Evolutionary conservation across 257 asterid genomes (phyloP).

Genomic region (Rhazya stricta): DNA sequence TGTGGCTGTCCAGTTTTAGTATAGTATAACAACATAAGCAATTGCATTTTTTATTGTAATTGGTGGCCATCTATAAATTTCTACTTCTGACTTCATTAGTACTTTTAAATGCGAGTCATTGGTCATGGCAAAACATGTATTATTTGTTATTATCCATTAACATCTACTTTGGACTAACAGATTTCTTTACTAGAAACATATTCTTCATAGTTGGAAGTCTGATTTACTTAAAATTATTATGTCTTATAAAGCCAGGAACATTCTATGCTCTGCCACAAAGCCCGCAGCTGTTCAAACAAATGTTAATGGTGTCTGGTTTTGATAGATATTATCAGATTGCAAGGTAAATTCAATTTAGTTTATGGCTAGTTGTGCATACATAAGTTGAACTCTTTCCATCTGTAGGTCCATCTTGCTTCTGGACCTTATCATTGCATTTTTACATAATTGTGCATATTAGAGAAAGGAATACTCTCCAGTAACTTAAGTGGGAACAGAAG

Average conservation of each 20-base stretch:
- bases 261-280: slow-evolving; percentile 99
- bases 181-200: slow-evolving; percentile 17
- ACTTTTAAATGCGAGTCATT: neutral
- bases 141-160: neutral
- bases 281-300: slow-evolving; percentile 99
- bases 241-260: slow-evolving; percentile 75
- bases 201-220: slow-evolving; percentile 20
- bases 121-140: neutral
- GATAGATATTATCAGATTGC: slow-evolving; percentile 93
- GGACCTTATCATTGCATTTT: slow-evolving; percentile 4
- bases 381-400: neutral
- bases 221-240: slow-evolving; percentile 22
- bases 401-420: neutral
- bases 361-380: neutral
- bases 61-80: neutral
- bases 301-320: slow-evolving; percentile 98
- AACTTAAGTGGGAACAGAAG: neutral
- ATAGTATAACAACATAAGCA: neutral
- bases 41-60: neutral
- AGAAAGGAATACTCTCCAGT: neutral
- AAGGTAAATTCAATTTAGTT: slow-evolving; percentile 44
- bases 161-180: neutral
- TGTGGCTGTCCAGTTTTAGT: neutral
- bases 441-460: neutral
- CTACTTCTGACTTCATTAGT: neutral